phyloP scores from a whole-genome alignment of 208 protist species.

The Leishmania guyanensis region DNA sequence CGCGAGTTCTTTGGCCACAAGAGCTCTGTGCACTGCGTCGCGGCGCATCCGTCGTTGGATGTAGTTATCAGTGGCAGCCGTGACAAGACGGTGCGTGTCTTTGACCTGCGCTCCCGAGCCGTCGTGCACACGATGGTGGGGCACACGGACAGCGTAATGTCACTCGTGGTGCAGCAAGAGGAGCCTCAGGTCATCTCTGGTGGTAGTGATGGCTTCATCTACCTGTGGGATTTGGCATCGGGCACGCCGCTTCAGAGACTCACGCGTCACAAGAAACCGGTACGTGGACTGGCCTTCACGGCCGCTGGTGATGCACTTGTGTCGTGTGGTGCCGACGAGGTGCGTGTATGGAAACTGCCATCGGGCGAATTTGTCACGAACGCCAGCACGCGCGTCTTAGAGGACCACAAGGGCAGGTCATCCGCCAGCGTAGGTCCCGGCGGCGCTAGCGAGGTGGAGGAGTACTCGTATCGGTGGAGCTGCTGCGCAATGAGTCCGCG shows the following conservation, averaged over 20 bases:
- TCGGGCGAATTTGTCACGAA: constrained; percentile 96
- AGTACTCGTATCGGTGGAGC: constrained; percentile 79
- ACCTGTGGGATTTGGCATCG: constrained; percentile 92
- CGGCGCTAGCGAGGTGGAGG: constrained; percentile 16
- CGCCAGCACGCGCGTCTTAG: constrained; percentile 72
- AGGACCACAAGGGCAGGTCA: neutral
- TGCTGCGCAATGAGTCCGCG: constrained; percentile 82
- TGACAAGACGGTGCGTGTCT: constrained; percentile 95
- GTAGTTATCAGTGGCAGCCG: constrained; percentile 97
- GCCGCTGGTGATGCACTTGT: constrained; percentile 93
- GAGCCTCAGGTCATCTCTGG: constrained; percentile 95
- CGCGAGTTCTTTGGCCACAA: constrained; percentile 98
- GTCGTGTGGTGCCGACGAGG: constrained; percentile 95
- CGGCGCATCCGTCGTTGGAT: constrained; percentile 97
- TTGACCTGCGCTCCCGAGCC: constrained; percentile 87
- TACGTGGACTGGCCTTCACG: constrained; percentile 93
- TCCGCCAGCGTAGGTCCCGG: neutral
- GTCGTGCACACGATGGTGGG: constrained; percentile 91
- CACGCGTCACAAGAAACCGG: constrained; percentile 99
- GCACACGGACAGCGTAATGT: constrained; percentile 94
- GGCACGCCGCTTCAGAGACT: constrained; percentile 76
- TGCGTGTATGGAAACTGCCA: constrained; percentile 97
- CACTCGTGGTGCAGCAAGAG: constrained; percentile 83
- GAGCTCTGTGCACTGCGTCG: constrained; percentile 92
- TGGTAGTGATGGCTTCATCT: constrained; percentile 93